Base-by-base conservation (phyloP, 768 basidiomycete genomes). In the Mycena floridula region DNA sequence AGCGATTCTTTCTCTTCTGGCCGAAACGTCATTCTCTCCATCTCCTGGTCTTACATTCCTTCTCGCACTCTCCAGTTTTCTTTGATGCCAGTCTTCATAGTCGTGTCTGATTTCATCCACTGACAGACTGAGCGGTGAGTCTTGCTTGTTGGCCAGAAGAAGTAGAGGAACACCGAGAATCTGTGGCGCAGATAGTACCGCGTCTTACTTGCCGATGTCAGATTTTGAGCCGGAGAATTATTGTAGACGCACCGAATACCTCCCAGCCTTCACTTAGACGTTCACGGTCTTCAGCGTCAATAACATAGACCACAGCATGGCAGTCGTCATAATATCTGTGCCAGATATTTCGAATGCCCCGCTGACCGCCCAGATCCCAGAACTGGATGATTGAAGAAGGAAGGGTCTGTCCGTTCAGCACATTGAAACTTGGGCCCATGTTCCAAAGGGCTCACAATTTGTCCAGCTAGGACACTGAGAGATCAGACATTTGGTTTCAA, bases 141-240 rank as follows among this genome's bases (percentile, higher is more conserved):
- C 96, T 61, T 97, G 95, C 61, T 99, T 98, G 68, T 98, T 98
- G 22, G 94, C 96, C 15, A 97, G 75, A 8, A 99, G 79, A 5
- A 99, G 72, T 2, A 96, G 74, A 0, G 95, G 96, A 1, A 97
- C 78, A 41, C 85, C 85, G 21, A 97, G 81, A 24, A 94, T 92
- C 54, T 91, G 85, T 0, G 90, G 93, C 1, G 88, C 81, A 13
- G 87, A 89, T 13, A 96, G 78, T 5, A 97, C 92, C 7, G 79
- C 73, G 55, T 96, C 92, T 82, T 63, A 40, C 47, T 27, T 44
- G 40, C 56, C 26, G 35, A 40, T 62, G 40, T 55, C 46, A 44
- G 22, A 42, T 37, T 44, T 30, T 26, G 22, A 41, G 44, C 11
- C 18, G 36, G 12, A 22, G 32, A 23, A 40, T 40, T 16, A 37